These are phyloP conservation scores for Talaromyces thailandensis DNA, from an alignment of 495 filamentous ascomycete genomes.

Conservation along the genomic window DNA sequence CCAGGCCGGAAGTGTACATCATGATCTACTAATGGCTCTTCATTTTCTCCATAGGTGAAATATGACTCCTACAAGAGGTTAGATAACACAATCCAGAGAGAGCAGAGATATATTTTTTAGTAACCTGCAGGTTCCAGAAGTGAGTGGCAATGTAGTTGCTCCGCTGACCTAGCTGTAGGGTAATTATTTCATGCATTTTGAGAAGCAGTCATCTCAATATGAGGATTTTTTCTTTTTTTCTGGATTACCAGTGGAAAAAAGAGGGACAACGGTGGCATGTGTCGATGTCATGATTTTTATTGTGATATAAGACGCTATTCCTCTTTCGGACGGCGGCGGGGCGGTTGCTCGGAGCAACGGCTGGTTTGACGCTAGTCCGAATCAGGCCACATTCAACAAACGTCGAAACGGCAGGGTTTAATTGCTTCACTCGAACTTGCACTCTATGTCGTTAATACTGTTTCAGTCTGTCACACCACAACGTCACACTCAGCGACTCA, in stretches of 20 bases:
- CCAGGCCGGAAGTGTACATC: conserved; percentile 87
- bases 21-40: conserved; percentile 71
- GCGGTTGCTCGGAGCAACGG: conserved; percentile 5
- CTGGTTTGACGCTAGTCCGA: background rate
- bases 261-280: background rate
- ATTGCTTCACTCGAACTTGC: background rate
- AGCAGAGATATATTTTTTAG: conserved; percentile 1
- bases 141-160: conserved; percentile 95
- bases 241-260: background rate
- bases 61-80: conserved; percentile 66
- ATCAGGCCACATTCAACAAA: background rate
- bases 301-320: background rate
- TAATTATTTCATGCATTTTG: conserved; percentile 90
- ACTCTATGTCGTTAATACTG: no score
- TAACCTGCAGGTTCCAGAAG: conserved; percentile 93
- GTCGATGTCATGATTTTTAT: background rate
- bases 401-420: background rate
- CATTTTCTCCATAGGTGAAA: conserved; percentile 73
- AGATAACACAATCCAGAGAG: conserved; percentile 9
- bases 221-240: background rate
- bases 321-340: background rate
- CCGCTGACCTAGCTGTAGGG: conserved; percentile 84
- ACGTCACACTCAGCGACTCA: background rate
- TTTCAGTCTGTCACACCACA: background rate
- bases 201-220: background rate